A percentile compares a stretch with the other conserved stretches of the same genome.
These are phyloP conservation scores for Erythrophleum ivorense DNA, from an alignment of 331 rosid species.

Conservation along the genomic window DNA sequence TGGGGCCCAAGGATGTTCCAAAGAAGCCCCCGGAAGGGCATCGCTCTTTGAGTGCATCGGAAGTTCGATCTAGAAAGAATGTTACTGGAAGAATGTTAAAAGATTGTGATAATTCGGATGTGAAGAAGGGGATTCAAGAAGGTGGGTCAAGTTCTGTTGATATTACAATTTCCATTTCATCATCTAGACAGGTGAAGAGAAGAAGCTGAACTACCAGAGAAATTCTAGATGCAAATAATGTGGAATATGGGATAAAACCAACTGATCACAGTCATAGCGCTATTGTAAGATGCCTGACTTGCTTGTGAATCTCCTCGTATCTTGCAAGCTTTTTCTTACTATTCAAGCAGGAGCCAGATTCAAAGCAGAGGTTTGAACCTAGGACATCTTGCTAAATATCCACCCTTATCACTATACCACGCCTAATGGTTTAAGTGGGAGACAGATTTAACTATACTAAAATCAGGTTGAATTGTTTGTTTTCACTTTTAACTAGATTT, in stretches of 20 bases:
- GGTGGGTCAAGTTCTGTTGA: slow-evolving; percentile 7
- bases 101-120: slow-evolving; percentile 14
- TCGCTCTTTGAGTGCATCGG: slow-evolving; percentile 35
- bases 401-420: too few relatives aligned
- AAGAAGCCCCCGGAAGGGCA: slow-evolving; percentile 13
- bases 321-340: neutral
- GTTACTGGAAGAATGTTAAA: neutral
- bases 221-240: slow-evolving; percentile 13
- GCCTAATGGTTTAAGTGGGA: too few relatives aligned
- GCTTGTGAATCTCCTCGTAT: neutral
- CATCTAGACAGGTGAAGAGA: slow-evolving; percentile 28
- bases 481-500: neutral
- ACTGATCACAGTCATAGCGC: slow-evolving; percentile 34
- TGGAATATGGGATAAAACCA: slow-evolving; percentile 36
- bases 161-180: slow-evolving; percentile 30
- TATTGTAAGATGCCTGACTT: slow-evolving; percentile 28
- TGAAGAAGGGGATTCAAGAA: slow-evolving; percentile 10
- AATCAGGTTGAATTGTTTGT: too few relatives aligned
- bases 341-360: too few relatives aligned
- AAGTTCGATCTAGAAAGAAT: neutral
- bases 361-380: too few relatives aligned
- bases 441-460: too few relatives aligned
- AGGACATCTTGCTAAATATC: too few relatives aligned
- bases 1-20: slow-evolving; percentile 1
- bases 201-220: slow-evolving; percentile 46